A percentile compares a stretch with the other conserved stretches of the same genome.
phyloP scores from a whole-genome alignment of 192 early-diverging fungal species.

The Entophlyctis helioformis region DNA sequence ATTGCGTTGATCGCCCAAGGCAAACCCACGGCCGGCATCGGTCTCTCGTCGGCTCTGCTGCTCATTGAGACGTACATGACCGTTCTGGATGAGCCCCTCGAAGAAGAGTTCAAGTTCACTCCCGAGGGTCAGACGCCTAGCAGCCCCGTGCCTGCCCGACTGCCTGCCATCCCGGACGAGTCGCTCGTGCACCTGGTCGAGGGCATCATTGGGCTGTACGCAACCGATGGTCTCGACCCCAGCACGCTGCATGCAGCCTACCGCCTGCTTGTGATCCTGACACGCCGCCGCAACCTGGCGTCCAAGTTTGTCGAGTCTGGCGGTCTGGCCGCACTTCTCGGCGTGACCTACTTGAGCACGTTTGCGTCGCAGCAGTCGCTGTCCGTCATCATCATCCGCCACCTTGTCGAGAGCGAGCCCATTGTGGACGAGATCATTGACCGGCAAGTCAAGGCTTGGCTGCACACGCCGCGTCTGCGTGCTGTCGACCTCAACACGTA shows the following conservation, averaged over 20 bases:
- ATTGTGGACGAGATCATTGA: constrained; percentile 74
- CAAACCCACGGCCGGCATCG: too few relatives aligned
- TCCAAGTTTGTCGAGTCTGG: constrained; percentile 55
- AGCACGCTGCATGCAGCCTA: too few relatives aligned
- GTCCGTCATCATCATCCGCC: constrained; percentile 76
- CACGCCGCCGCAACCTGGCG: constrained; percentile 51
- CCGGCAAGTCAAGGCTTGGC: too few relatives aligned
- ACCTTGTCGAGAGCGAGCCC: constrained; percentile 65
- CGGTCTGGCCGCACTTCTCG: constrained; percentile 55
- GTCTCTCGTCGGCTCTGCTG: too few relatives aligned
- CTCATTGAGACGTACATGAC: constrained; percentile 55
- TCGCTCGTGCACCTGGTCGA: too few relatives aligned
- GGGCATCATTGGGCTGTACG: background rate
- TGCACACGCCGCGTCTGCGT: constrained; percentile 54
- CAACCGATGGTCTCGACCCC: constrained; percentile 4
- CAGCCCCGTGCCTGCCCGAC: too few relatives aligned
- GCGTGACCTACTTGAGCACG: constrained; percentile 41
- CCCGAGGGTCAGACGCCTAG: background rate
- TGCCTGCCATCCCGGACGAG: too few relatives aligned
- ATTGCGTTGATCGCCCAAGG: too few relatives aligned
- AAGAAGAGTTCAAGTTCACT: background rate
- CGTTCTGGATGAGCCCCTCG: constrained; percentile 46
- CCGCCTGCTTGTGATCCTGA: constrained; percentile 76
- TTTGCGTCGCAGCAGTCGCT: constrained; percentile 71
- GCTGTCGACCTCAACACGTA: constrained; percentile 57